Evolutionary conservation across 2,329 filamentous ascomycete genomes (phyloP).

Genomic region (Elsinoe arachidis): DNA sequence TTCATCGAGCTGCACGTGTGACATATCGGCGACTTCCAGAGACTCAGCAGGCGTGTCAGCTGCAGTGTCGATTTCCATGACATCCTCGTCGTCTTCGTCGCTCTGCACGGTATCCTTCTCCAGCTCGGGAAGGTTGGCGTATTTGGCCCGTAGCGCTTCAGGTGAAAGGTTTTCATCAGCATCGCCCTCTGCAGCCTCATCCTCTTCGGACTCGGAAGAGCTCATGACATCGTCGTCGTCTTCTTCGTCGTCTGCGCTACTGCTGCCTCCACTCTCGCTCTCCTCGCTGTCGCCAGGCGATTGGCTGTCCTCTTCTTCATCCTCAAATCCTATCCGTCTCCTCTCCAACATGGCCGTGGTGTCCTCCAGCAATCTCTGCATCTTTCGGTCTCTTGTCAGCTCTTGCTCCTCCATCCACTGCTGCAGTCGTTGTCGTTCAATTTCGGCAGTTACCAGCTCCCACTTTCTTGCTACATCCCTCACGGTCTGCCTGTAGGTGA

Average conservation of each 20-base stretch:
- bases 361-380: constrained; percentile 64
- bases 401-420: constrained; percentile 55
- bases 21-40: constrained; percentile 21
- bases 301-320: constrained; percentile 27
- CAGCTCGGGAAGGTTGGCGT: constrained; percentile 52
- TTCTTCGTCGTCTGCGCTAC: constrained; percentile 29
- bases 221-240: constrained; percentile 45
- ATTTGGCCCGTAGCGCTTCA: constrained; percentile 61
- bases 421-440: constrained; percentile 47
- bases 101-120: constrained; percentile 20
- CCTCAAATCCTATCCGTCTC: constrained; percentile 31
- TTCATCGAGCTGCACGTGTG: constrained; percentile 30
- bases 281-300: constrained; percentile 24
- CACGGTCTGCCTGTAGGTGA: constrained; percentile 62
- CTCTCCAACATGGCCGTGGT: constrained; percentile 61
- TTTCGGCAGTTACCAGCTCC: constrained; percentile 49
- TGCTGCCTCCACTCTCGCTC: constrained; percentile 25
- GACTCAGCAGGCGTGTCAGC: constrained; percentile 6
- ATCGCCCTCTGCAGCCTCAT: constrained; percentile 42
- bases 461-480: constrained; percentile 55
- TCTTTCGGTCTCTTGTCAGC: constrained; percentile 49
- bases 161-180: constrained; percentile 60
- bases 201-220: constrained; percentile 54
- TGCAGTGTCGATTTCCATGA: constrained; percentile 5
- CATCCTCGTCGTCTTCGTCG: constrained; percentile 15